These are phyloP conservation scores for Mucor plumbeus DNA, from an alignment of 371 early-diverging fungal species.

Conservation along the genomic window DNA sequence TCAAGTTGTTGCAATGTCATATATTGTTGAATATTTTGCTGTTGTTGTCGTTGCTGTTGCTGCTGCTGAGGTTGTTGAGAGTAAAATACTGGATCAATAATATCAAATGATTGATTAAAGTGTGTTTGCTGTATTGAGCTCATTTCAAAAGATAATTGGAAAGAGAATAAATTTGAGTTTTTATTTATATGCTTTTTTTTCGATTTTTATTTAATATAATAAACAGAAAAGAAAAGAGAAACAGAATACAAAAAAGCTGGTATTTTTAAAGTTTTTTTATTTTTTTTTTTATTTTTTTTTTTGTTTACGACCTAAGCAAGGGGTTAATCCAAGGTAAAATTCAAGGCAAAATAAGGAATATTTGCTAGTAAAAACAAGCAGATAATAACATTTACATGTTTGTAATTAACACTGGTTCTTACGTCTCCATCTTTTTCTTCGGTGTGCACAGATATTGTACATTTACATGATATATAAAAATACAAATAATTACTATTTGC, in stretches of 20 bases:
- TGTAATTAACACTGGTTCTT: too few species aligned
- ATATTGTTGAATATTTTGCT: neutral
- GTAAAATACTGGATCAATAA: slow-evolving; percentile 3
- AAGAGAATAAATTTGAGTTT: neutral
- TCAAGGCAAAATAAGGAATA: neutral
- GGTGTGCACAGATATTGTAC: slow-evolving; percentile 19
- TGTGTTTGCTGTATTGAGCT: slow-evolving; percentile 13
- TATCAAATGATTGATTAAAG: neutral
- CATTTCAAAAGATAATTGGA: slow-evolving; percentile 1
- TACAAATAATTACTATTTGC: neutral
- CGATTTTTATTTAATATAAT: neutral
- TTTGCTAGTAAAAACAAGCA: too few species aligned
- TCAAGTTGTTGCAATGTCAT: slow-evolving; percentile 20
- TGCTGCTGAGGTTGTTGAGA: slow-evolving; percentile 3
- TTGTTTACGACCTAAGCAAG: neutral
- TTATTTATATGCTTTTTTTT: neutral
- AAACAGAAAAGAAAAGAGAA: slow-evolving; percentile 10
- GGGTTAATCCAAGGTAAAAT: neutral
- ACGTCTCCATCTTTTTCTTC: slow-evolving; percentile 1
- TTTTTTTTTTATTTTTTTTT: neutral
- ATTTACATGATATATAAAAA: neutral
- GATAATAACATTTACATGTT: too few species aligned
- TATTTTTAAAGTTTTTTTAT: slow-evolving; percentile 1
- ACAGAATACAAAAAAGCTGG: neutral
- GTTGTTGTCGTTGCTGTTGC: slow-evolving; percentile 1